A percentile compares a stretch with the other conserved stretches of the same genome.
These are phyloP conservation scores for Arachis hypogaea DNA, from an alignment of 306 rosid species.

Conservation along the genomic window DNA sequence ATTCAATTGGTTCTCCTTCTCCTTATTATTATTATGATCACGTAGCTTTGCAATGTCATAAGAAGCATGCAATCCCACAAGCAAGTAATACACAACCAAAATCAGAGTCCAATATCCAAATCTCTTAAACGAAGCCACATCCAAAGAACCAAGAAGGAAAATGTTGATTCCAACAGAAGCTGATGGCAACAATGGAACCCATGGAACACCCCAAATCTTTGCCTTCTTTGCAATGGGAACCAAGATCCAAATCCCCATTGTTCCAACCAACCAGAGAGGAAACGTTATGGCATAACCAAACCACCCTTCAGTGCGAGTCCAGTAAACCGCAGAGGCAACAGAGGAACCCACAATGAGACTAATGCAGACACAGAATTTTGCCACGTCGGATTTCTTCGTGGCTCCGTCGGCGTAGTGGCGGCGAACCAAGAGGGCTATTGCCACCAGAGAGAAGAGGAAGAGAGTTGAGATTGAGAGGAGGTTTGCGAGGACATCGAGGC, in stretches of 20 bases:
- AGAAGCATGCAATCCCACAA: slow-evolving; percentile 68
- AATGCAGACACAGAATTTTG: slow-evolving; percentile 47
- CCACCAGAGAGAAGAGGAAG: slow-evolving; percentile 75
- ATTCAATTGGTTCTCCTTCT: not conserved
- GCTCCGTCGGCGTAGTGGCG: slow-evolving; percentile 59
- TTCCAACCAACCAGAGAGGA: slow-evolving; percentile 61
- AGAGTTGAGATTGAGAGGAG: slow-evolving; percentile 78
- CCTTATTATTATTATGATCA: slow-evolving; percentile 19
- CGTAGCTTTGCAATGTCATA: slow-evolving; percentile 59
- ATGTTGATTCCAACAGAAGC: slow-evolving; percentile 64
- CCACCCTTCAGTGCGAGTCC: slow-evolving; percentile 47
- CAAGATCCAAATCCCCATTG: slow-evolving; percentile 51
- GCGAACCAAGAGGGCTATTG: slow-evolving; percentile 62
- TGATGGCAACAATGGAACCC: slow-evolving; percentile 75
- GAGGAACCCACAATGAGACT: slow-evolving; percentile 52
- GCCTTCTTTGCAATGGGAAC: slow-evolving; percentile 68
- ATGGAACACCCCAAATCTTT: slow-evolving; percentile 71
- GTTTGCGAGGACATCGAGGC: slow-evolving; percentile 55
- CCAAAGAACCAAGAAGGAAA: slow-evolving; percentile 83
- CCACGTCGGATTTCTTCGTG: slow-evolving; percentile 34
- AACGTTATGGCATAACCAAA: slow-evolving; percentile 44
- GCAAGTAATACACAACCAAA: slow-evolving; percentile 53
- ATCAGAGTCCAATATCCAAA: slow-evolving; percentile 58
- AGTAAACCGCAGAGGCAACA: slow-evolving; percentile 44
- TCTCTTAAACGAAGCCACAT: slow-evolving; percentile 55